Evolutionary conservation across 2,329 filamentous ascomycete species (phyloP).

Genomic region (Fusarium graminum): DNA sequence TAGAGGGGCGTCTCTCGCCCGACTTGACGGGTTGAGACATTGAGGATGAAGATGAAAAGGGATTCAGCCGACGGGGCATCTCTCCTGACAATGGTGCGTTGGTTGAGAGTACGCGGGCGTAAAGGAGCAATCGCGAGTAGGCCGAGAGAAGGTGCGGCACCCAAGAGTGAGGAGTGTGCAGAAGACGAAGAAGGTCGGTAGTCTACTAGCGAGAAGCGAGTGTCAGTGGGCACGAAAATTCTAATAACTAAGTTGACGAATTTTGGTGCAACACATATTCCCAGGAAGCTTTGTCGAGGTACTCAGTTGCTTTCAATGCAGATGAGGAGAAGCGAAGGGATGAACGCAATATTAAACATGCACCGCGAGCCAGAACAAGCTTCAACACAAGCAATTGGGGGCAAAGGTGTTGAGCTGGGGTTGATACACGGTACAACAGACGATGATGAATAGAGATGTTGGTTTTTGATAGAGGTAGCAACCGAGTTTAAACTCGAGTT

Average conservation of each 20-base stretch:
- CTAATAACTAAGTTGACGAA: constrained; percentile 23
- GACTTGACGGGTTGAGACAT: constrained; percentile 63
- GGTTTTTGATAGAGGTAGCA: constrained; percentile 32
- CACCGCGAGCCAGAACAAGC: constrained; percentile 25
- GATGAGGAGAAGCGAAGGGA: constrained; percentile 7
- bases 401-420: constrained; percentile 25
- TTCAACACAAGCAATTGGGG: constrained; percentile 29
- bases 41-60: constrained; percentile 65
- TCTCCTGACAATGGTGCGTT: constrained; percentile 52
- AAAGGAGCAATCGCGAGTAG: constrained; percentile 21
- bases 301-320: constrained; percentile 14
- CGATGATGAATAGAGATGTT: constrained; percentile 39
- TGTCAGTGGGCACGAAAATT: constrained; percentile 27
- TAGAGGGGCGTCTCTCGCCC: constrained; percentile 69
- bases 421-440: constrained; percentile 29
- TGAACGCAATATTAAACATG: constrained; percentile 13
- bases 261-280: constrained; percentile 35
- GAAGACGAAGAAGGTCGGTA: constrained; percentile 5
- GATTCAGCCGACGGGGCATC: constrained; percentile 73
- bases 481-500: constrained; percentile 42
- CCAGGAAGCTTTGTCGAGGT: constrained; percentile 27
- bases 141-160: constrained; percentile 18
- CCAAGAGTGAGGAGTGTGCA: constrained; percentile 3
- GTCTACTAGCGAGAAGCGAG: constrained; percentile 26
- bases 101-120: constrained; percentile 22